These are phyloP conservation scores for Phytophthora parvispora DNA, from an alignment of 352 stramenopile genomes.

Conservation along the genomic window DNA sequence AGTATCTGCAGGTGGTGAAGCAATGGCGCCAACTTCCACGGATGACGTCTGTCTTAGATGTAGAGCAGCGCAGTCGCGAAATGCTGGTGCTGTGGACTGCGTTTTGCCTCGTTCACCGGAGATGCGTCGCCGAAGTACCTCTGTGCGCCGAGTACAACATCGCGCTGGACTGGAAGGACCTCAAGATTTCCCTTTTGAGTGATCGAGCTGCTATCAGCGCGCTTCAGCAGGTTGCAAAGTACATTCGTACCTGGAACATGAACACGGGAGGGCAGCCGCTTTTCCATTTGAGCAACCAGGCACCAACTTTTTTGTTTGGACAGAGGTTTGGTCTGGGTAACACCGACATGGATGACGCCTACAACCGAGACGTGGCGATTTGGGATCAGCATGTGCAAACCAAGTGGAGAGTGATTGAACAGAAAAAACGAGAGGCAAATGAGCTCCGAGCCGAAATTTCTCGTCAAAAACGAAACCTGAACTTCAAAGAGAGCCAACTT, in stretches of 20 bases:
- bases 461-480: background rate
- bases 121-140: constrained; percentile 8
- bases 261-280: constrained; percentile 14
- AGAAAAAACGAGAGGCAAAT: constrained; percentile 18
- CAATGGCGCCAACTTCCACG: constrained; percentile 22
- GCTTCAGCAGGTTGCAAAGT: constrained; percentile 40
- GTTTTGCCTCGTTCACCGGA: constrained; percentile 54
- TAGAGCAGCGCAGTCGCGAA: constrained; percentile 51
- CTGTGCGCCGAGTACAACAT: constrained; percentile 49
- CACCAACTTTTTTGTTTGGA: constrained; percentile 49
- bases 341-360: constrained; percentile 8
- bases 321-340: constrained; percentile 24
- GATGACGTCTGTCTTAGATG: constrained; percentile 21
- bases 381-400: constrained; percentile 20
- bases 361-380: constrained; percentile 10
- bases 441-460: constrained; percentile 14
- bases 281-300: constrained; percentile 55
- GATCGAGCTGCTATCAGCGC: constrained; percentile 38
- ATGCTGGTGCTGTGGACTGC: constrained; percentile 55
- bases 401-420: constrained; percentile 24
- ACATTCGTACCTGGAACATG: constrained; percentile 53
- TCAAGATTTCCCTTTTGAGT: constrained; percentile 45
- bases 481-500: background rate
- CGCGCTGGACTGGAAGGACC: constrained; percentile 45
- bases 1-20: constrained; percentile 18